phyloP scores from a whole-genome alignment of 1,284 basidiomycete species.

The Malassezia dermatis region DNA sequence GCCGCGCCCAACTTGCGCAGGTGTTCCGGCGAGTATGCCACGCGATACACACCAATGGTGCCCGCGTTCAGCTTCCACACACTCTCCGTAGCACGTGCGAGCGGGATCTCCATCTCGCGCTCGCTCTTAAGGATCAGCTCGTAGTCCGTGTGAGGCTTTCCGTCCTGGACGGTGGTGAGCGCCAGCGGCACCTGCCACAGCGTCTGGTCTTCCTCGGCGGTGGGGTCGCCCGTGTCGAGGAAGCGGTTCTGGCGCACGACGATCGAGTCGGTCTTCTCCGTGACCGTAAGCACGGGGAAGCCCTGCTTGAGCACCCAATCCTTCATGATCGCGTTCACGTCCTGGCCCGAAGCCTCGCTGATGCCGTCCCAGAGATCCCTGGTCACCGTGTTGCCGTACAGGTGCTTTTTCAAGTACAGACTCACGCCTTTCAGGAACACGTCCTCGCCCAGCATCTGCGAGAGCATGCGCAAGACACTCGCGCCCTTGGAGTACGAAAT shows the following conservation, averaged over 20 bases:
- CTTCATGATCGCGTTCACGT: slow-evolving; percentile 75
- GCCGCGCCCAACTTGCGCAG: slow-evolving; percentile 67
- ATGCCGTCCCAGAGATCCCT: slow-evolving; percentile 83
- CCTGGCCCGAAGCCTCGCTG: slow-evolving; percentile 61
- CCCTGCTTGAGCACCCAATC: slow-evolving; percentile 76
- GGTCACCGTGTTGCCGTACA: slow-evolving; percentile 73
- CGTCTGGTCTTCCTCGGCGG: slow-evolving; percentile 72
- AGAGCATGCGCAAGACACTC: slow-evolving; percentile 78
- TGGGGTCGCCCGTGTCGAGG: slow-evolving; percentile 62
- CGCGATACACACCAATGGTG: slow-evolving; percentile 79
- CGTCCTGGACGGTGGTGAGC: slow-evolving; percentile 57
- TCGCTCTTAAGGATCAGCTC: slow-evolving; percentile 57
- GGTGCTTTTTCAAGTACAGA: slow-evolving; percentile 72
- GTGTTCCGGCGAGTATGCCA: slow-evolving; percentile 71
- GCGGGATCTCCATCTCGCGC: slow-evolving; percentile 59
- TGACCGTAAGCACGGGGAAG: slow-evolving; percentile 69
- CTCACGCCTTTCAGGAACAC: slow-evolving; percentile 54
- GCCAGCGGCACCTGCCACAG: slow-evolving; percentile 76
- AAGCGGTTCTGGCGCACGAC: slow-evolving; percentile 71
- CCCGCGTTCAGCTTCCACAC: slow-evolving; percentile 75
- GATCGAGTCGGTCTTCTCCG: slow-evolving; percentile 54
- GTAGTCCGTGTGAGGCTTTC: slow-evolving; percentile 59
- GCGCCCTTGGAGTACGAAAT: slow-evolving; percentile 48
- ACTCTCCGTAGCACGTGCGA: slow-evolving; percentile 55
- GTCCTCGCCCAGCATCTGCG: slow-evolving; percentile 65